Base-by-base conservation (phyloP, 108 stramenopile genomes). In the Discostella pseudostelligera region DNA sequence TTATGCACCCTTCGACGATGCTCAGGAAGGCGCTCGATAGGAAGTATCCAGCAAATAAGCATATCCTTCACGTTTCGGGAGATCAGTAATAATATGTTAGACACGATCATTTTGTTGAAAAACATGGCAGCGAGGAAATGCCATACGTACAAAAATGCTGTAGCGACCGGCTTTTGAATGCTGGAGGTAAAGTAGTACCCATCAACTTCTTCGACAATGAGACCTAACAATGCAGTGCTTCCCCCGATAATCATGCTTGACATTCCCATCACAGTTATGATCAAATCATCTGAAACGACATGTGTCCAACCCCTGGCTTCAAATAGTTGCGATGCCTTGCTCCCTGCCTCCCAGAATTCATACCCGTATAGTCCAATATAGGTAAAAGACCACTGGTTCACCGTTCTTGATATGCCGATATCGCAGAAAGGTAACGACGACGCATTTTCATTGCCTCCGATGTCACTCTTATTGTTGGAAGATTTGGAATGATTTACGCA, bases 331-430 rank as follows among this genome's bases (percentile, higher is more conserved):
- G 86, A 68, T 17, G 86, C 92, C 21, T 61, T 60, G 37, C 61
- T 60, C 26, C 90, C 92, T 56, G 85, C 78, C 21, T 87, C 82
- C 59, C 83, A 57, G 59, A 87, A 96, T 20, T 72, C 72, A 42
- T 83, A 83, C 2, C 87, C 90, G 64, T 96, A 88, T 4, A 96
- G 62, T 14, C 89, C 95, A 39, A 89, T 81, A 45, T 81, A 88
- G 16, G 83, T 61, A 72, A 77, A 92, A 10, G 87, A 87, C 88
- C 91, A 89, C 44, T 85, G 84, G 60, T 86, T 86, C 45, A 87
- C 83, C 56, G 84, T 82, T 32, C 84, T 83, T 21, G 66, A 42
- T 22, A 90, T 75, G 13, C 86, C 69, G 48, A 78, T 81, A 17
- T 84, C 85, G 26, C 77, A n/a, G 2, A 16, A 65, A 16, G 24